Base-by-base conservation (phyloP, 768 basidiomycete species). In the Mycena metata region DNA sequence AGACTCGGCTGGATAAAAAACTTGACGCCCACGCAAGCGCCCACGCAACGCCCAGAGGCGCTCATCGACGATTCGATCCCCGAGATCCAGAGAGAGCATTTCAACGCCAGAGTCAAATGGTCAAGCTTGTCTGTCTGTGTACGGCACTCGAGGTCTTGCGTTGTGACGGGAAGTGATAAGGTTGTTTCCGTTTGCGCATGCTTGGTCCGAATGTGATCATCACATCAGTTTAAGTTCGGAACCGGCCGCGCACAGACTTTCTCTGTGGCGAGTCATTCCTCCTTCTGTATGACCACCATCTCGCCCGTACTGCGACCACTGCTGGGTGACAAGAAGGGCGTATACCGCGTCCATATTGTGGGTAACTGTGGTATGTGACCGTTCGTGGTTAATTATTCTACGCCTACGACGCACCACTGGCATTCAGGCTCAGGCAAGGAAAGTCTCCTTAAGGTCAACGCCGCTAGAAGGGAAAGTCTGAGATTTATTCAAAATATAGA, bases 401-500 rank as follows among this genome's bases (percentile, higher is more conserved):
- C 23, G 8, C 3, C 5, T 2, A 51, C 7, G 16, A 12, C 0
- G 4, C 46, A 24, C 13, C 21, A 7, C 1, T 33, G 7, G 12
- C 17, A 21, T 23, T 10, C 19, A 64, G 62, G 68, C 6, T 16
- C 63, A 4, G 68, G 68, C 30, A 69, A 69, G 56, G 67, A 11
- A 24, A 17, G 45, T 47, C 39, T 42, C 24, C 42, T 39, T 26
- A 1, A 19, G 21, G 5, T 24, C 19, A 33, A 17, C 17, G 19
- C 12, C 39, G 41, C 43, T 30, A 6, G 30, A 30, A 30, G 6
- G 30, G n/a, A n/a, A 30, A 30, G 30, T 3, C 30, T 30, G 30
- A 30, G 6, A 30, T 30, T 6, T 30, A 6, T 6, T 30, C 6
- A 30, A 3, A 30, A 3, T 17, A 17, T 21, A 85, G 84, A 77